phyloP scores from a whole-genome alignment of 2,329 filamentous ascomycete species.

The Blumeriella jaapii region DNA sequence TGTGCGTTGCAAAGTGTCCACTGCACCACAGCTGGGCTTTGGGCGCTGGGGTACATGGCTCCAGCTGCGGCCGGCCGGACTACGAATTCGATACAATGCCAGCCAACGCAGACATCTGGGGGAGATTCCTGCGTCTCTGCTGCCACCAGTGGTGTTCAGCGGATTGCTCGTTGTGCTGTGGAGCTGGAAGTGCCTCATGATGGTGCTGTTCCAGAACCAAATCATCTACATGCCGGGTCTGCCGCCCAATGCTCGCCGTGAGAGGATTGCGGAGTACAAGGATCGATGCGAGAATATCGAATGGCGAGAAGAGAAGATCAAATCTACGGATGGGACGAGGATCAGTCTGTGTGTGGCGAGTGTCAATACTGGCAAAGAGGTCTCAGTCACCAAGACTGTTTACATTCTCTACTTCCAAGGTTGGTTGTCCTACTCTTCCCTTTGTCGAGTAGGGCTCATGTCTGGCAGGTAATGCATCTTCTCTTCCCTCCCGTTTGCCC shows the following conservation, averaged over 20 bases:
- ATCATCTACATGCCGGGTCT: slow-evolving; percentile 74
- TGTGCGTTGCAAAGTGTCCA: slow-evolving; percentile 4
- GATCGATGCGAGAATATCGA: slow-evolving; percentile 45
- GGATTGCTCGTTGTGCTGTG: slow-evolving; percentile 55
- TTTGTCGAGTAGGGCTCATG: slow-evolving; percentile 15
- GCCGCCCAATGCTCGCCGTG: slow-evolving; percentile 56
- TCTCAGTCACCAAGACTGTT: slow-evolving; percentile 24
- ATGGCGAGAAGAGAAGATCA: slow-evolving; percentile 55
- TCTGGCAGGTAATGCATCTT: slow-evolving; percentile 45
- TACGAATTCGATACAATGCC: neutral
- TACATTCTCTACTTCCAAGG: slow-evolving; percentile 49
- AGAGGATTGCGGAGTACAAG: slow-evolving; percentile 54
- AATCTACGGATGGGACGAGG: slow-evolving; percentile 51
- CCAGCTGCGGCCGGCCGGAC: neutral
- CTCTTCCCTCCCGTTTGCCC: slow-evolving; percentile 43
- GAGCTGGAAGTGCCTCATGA: slow-evolving; percentile 58
- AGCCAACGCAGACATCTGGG: slow-evolving; percentile 12
- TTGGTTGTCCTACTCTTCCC: slow-evolving; percentile 23
- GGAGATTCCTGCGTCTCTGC: slow-evolving; percentile 15
- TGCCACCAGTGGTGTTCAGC: slow-evolving; percentile 50
- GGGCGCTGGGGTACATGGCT: neutral
- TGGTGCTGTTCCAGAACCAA: slow-evolving; percentile 67
- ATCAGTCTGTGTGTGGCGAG: slow-evolving; percentile 44
- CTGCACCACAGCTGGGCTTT: neutral
- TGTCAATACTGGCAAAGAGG: slow-evolving; percentile 9